Base-by-base conservation (phyloP, 345 rosid genomes). In the Gossypium mustelinum region DNA sequence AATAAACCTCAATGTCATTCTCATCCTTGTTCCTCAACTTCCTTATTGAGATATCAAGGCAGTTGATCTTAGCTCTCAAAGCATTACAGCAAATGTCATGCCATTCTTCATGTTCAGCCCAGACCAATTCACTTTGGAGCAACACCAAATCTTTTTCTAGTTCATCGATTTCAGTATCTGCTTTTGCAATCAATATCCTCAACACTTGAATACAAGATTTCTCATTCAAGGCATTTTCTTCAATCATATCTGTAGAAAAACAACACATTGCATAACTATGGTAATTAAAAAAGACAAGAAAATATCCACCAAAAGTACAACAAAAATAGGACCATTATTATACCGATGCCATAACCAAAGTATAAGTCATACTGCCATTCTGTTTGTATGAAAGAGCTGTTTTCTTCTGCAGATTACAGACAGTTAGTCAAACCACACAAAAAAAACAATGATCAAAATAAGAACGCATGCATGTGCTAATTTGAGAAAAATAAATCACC, bases 221-320 rank as follows among this genome's bases (percentile, higher is more conserved):
- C 76, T 87, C 96, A 11, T 89, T 85, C 83, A 85, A 70, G 16
- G 82, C 85, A 72, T 84, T 78, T 73, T 86, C 97, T 59, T 94
- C 88, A n/a, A 89, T 72, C 61, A 78, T 77, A 76, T 91, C 97
- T 94, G 81, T 64, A 59, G 34, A 59, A 17, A 44, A 62, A 63
- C 34, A 50, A 20, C 57, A 9, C 25, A 47, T 5, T 45, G 17
- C 44, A 55, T 29, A 59, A 62, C 14, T 11, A 68, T 7, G 27
- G 18, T 25, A 70, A 16, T 11, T 12, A 41, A 62, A 73, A 18
- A 67, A 7, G 51, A 4, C 61, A 25, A 13, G 69, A 51, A 67
- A 69, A 47, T 48, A 74, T 12, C 2, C 59, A 48, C 11, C 3
- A 72, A 16, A 81, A 22, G n/a, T 43, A 75, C 18, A 43, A 45